Evolutionary conservation across 148 eudicot species (phyloP), one percentile per base, ranked within the genome.

Genomic region (Vaccinium myrtillus): DNA sequence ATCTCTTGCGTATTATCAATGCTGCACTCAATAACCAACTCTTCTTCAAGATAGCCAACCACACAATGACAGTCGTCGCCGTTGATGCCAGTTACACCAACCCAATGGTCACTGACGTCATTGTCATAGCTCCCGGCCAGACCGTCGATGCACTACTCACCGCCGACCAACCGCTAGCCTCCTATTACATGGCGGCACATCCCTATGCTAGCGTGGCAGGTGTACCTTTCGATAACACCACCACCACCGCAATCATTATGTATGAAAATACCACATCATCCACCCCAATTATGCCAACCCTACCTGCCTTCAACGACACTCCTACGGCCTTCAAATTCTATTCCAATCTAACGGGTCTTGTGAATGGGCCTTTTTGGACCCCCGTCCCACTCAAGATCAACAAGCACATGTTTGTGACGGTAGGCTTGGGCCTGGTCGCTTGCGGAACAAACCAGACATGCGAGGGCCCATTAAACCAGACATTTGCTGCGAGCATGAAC

Each of bases 1-100:
- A 95, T 85, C 88, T 95, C 23, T 86, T 95, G 0, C 96, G 98
- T 8, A 88, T 95, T n/a, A 77, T 92, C 90, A 95, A 95, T 75
- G 98, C 94, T 81, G 98, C 94, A 46, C 93, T 94, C 91, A 89
- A 93, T 46, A 86, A 86, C 76, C 88, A 91, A 32, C 85, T 91
- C 46, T 95, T 95, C 84, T 94, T 94, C 90, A 90, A 91, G 53
- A 82, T 95, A 36, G 93, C 95, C n/a, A 83, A 86, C 16, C 98
- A 95, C 90, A 90, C 84, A 36, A 4, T 95, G 77, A 92, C 87
- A 0, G 96, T 95, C 0, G 98, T 95, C 0, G 95, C 89, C 11
- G 86, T 91, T 3, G 98, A 95, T 70, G 98, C 97, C 5, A 1
- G 86, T 13, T 95, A 94, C 91, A 94, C 95, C 0, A 55, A 56